Percentiles rank a stretch among this genome's conserved stretches.
These are phyloP conservation scores for Cryptococcus neoformans DNA, from an alignment of 1,284 basidiomycete species.

Conservation along the genomic window DNA sequence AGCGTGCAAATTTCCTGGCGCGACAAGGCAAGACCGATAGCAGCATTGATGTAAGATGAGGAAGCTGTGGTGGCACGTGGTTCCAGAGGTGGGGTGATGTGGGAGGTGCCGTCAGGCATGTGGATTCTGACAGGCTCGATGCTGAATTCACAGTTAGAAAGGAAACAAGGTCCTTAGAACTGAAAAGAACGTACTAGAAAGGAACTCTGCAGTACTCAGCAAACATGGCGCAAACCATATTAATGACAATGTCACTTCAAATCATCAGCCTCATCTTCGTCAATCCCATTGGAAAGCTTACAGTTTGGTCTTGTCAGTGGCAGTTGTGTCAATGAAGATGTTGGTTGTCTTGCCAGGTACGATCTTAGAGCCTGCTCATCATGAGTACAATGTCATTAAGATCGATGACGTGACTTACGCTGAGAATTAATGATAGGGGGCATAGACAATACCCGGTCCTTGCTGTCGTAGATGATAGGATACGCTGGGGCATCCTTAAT, in stretches of 20 bases:
- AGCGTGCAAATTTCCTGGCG: slow-evolving; percentile 40
- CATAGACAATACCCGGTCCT: slow-evolving; percentile 87
- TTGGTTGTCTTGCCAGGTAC: slow-evolving; percentile 83
- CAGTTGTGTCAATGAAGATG: slow-evolving; percentile 95
- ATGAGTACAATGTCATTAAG: slow-evolving; percentile 3
- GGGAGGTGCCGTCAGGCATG: slow-evolving; percentile 69
- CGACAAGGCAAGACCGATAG: slow-evolving; percentile 74
- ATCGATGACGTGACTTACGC: slow-evolving; percentile 42
- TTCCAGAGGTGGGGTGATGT: slow-evolving; percentile 77
- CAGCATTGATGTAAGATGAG: slow-evolving; percentile 91
- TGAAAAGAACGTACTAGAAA: slow-evolving; percentile 53
- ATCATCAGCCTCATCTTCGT: background rate
- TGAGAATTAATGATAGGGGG: slow-evolving; percentile 98
- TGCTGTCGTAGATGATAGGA: slow-evolving; percentile 93
- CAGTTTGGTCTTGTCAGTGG: slow-evolving; percentile 96
- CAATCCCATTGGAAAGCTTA: slow-evolving; percentile 10
- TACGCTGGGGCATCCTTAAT: slow-evolving; percentile 94
- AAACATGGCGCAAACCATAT: slow-evolving; percentile 95
- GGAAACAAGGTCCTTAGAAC: slow-evolving; percentile 56
- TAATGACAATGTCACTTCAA: slow-evolving; percentile 73
- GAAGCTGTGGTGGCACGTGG: slow-evolving; percentile 70
- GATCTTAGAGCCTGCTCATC: slow-evolving; percentile 75
- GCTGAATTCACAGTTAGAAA: slow-evolving; percentile 51
- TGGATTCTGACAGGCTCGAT: slow-evolving; percentile 87
- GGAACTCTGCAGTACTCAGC: slow-evolving; percentile 91